Base-by-base conservation (phyloP, 2,329 filamentous ascomycete species). In the Rhynchosporium secalis region DNA sequence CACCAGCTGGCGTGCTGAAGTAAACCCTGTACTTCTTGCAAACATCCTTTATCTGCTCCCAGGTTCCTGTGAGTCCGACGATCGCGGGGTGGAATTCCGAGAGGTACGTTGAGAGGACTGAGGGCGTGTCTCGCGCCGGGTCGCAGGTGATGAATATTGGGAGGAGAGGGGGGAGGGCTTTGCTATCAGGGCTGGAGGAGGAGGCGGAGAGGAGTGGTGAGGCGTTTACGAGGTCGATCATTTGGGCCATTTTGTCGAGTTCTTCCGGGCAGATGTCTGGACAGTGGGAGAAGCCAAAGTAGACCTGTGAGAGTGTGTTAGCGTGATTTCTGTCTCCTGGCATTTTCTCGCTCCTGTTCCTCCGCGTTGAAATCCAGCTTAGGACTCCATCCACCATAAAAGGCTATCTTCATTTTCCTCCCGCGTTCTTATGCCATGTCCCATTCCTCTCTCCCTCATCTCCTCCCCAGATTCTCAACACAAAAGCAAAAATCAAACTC, bases 241-340 rank as follows among this genome's bases (percentile, higher is more conserved):
- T 96, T 62, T 83, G 83, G n/a, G 94, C 91, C 93, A 99, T 97
- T 81, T 99, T 99, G 80, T 99, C 95, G 71, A 99, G 88, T 78
- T 99, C 95, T 74, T 99, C 95, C 40, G 95, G 95, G 80, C 95
- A 99, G 75, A 99, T 99, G 75, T 99, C 95, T 29, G 95, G 95
- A 76, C 95, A 99, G 77, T 97, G 93, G 8, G 92, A 94, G 83
- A 99, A 99, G 72, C 95, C 95, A 75, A 99, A 99, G 79, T 99
- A 99, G 43, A 98, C 87, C 91, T 95, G 68, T 64, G 56, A 33
- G 33, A 38, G 38, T 15, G 3, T 48, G 28, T 59, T 45, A 59
- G 56, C 40, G 5, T 31, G 31, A 12, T 5, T 28, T 13, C 9
- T 41, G 29, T 20, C 6, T 48, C 10, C 26, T 20, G 1, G 20